phyloP scores from a whole-genome alignment of 2,329 filamentous ascomycete species.

The Alternaria rosae region DNA sequence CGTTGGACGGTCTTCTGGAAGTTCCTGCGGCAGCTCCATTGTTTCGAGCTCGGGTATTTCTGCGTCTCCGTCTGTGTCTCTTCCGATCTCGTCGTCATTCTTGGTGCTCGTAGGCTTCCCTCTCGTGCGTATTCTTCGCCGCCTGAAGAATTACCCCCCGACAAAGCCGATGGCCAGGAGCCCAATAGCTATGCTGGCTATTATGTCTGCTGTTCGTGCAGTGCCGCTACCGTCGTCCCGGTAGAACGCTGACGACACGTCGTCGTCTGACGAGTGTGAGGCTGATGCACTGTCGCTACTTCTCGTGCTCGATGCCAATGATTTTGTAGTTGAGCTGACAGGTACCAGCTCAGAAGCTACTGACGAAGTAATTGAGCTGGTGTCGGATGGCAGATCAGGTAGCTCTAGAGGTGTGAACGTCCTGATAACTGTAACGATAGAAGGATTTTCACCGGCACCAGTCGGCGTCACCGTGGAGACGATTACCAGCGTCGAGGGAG shows the following conservation, averaged over 20 bases:
- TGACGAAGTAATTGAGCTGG: too few relatives aligned
- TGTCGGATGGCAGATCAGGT: too few relatives aligned
- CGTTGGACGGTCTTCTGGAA: rapidly evolving
- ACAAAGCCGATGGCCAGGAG: not conserved
- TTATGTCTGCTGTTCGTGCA: not conserved
- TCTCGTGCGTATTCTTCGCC: not conserved
- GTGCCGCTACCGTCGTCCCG: not conserved
- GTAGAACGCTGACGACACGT: not conserved
- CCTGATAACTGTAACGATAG: too few relatives aligned
- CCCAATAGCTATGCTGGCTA: not conserved
- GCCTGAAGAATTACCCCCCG: not conserved
- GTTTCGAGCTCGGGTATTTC: not conserved
- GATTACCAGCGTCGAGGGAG: too few relatives aligned
- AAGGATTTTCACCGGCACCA: too few relatives aligned
- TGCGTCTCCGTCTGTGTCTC: not conserved
- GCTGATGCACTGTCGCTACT: too few relatives aligned
- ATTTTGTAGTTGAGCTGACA: too few relatives aligned
- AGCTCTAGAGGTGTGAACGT: too few relatives aligned
- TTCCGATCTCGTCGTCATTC: not conserved
- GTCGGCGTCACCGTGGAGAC: too few relatives aligned
- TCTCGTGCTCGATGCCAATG: not conserved
- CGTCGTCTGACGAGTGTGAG: not conserved
- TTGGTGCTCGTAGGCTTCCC: not conserved
- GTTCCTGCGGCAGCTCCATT: not conserved
- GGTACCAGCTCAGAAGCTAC: too few relatives aligned